Evolutionary conservation across 805 yeast genomes (phyloP), one percentile per base, ranked within the genome.

Genomic region (Barnettozyma pratensis): DNA sequence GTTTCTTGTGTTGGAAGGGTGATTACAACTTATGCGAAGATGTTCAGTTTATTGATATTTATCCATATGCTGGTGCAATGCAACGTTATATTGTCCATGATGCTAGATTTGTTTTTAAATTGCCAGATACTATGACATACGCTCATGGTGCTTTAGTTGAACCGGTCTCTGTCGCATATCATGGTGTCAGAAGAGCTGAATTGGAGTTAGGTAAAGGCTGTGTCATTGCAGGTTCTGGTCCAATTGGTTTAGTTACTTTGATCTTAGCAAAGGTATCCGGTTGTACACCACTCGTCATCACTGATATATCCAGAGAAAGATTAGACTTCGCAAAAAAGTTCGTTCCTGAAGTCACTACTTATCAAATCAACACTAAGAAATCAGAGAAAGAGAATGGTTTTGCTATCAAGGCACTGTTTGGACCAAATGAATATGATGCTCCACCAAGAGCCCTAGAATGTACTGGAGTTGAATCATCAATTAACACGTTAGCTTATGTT

Each of bases 61-160:
- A 59, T 39, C 74, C 75, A 7, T 57, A 61, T 47, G 53, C 69
- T 41, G 76, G 75, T 41, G 60, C 68, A 10, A 68, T 72, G 71
- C 71, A 65, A 54, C 63, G 74, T 51, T 70, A 57, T 53, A 49
- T 64, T 38, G 61, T 65, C 26, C 67, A 66, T 46, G 59, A 62
- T 41, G 63, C 64, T 30, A 52, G 62, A 34, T 68, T 61, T 47
- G 67, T 69, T 30, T 66, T 60, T 60, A 68, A 66, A 50, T 52
- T 72, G 14, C 75, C 76, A 36, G 72, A 66, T 12, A 49, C 48
- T 48, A 69, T 79, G 74, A 55, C 77, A 8, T 76, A 65, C 55
- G 76, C 71, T 47, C 74, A 75, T 54, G 84, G 82, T 35, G 82
- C 83, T 2, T 58, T 79, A 45, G 75, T 76, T 25, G 83, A 79